Base-by-base conservation (phyloP, 306 rosid species). In the Vigna angularis region DNA sequence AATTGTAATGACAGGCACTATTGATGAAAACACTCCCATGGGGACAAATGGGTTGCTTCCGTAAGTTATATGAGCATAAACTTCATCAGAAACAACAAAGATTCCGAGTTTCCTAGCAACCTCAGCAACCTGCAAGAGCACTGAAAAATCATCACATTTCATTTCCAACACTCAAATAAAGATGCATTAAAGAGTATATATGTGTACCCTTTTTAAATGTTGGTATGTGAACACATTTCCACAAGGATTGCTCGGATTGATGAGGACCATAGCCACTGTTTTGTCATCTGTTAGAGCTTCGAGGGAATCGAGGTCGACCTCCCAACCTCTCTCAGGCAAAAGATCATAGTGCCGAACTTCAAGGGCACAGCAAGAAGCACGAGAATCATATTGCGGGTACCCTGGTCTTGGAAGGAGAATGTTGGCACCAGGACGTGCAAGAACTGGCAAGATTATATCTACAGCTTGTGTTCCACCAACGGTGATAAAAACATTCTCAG, bases 391-490 rank as follows among this genome's bases (percentile, higher is more conserved):
- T 1, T 84, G 92, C 2, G 97, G 93, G 59, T 79, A 91, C 14
- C 92, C 87, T 57, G 93, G 97, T 75, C 87, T 83, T 18, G 97
- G 88, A 24, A 91, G 89, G 50, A 91, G 89, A 83, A 91, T 91
- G 81, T 89, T 89, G 63, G 89, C 90, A 48, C 83, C 88, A 1
- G 93, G 88, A 12, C 88, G 83, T 11, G 93, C 87, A 51, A 91
- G 86, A 20, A 83, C 92, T 63, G 89, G 69, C 17, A 86, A 59
- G 58, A 86, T 66, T 62, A 87, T 82, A 52, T 89, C 85, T 79
- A 91, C 87, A 56, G 93, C 93, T 76, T 91, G 92, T 55, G 92
- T 84, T 79, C 88, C 84, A 32, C 97, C 97, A 65, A 77, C 9
- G 0, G 93, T 89, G 44, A 89, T 66, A 83, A 76, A 91, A 51